Conservation (phyloP, 2,329 filamentous ascomycete genomes). For the Colletotrichum sp. region DNA sequence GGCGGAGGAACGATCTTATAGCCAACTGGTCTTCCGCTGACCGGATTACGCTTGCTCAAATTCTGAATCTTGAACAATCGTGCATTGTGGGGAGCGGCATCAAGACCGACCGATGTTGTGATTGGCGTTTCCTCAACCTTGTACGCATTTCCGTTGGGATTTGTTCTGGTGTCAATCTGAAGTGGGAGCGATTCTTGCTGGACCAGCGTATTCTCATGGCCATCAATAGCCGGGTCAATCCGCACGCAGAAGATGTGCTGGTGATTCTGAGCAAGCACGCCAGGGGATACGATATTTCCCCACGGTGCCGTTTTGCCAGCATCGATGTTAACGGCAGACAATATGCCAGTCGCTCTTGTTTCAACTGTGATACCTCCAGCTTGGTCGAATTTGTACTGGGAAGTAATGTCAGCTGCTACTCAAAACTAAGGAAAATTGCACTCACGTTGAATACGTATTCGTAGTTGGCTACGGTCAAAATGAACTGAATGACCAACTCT, state of each 20-base stretch:
- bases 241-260: slow-evolving; percentile 60
- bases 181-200: not conserved
- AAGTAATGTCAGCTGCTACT: not conserved
- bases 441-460: slow-evolving; percentile 64
- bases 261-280: slow-evolving; percentile 59
- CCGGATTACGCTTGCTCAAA: slow-evolving; percentile 29
- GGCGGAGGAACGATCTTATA: slow-evolving; percentile 24
- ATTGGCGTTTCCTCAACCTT: slow-evolving; percentile 48
- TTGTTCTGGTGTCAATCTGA: slow-evolving; percentile 37
- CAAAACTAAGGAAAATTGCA: fast-evolving
- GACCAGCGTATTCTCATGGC: slow-evolving; percentile 51
- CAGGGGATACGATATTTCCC: slow-evolving; percentile 57
- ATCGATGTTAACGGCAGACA: slow-evolving; percentile 45
- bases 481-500: not conserved
- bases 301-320: slow-evolving; percentile 45
- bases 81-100: slow-evolving; percentile 31
- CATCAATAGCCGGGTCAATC: slow-evolving; percentile 60
- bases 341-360: slow-evolving; percentile 68
- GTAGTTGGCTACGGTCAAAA: slow-evolving; percentile 63
- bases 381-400: slow-evolving; percentile 63
- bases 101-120: slow-evolving; percentile 39
- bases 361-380: slow-evolving; percentile 66
- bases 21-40: slow-evolving; percentile 33
- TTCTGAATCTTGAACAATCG: slow-evolving; percentile 40
- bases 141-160: slow-evolving; percentile 53